Conservation (phyloP, 768 basidiomycete species). For the Gautieria morchelliformis region DNA sequence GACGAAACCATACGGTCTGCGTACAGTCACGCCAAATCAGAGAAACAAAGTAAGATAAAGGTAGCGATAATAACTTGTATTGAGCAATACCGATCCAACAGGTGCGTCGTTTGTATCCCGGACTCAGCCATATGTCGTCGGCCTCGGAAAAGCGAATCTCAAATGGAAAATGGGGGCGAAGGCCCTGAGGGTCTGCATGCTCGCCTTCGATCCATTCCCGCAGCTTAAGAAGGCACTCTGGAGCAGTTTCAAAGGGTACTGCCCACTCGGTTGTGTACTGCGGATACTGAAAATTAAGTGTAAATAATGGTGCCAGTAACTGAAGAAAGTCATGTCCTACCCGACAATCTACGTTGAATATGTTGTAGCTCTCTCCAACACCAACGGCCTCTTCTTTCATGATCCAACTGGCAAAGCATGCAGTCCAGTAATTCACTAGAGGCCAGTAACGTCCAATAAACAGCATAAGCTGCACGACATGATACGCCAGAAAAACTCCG, state of each 20-base stretch:
- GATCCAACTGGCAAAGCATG: constrained; percentile 61
- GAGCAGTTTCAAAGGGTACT: constrained; percentile 61
- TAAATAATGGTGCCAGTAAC: constrained; percentile 12
- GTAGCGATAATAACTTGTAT: constrained; percentile 61
- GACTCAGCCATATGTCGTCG: constrained; percentile 94
- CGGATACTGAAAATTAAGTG: constrained; percentile 47
- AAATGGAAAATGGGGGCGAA: constrained; percentile 85
- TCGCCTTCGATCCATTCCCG: constrained; percentile 64
- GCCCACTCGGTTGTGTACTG: constrained; percentile 97
- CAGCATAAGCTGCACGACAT: constrained; percentile 75
- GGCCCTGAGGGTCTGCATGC: constrained; percentile 53
- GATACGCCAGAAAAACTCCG: constrained; percentile 65
- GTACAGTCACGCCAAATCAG: constrained; percentile 3
- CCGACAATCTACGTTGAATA: constrained; percentile 92
- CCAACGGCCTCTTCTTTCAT: constrained; percentile 42
- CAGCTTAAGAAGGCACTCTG: constrained; percentile 61
- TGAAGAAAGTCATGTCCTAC: constrained; percentile 34
- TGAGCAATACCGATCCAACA: constrained; percentile 98
- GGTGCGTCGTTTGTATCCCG: constrained; percentile 66
- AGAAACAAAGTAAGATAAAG: neutral
- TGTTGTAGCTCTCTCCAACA: constrained; percentile 68
- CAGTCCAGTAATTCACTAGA: constrained; percentile 53
- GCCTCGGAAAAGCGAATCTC: constrained; percentile 83
- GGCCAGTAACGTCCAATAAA: constrained; percentile 64
- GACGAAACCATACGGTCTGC: constrained; percentile 75